phyloP scores from a whole-genome alignment of 164 flowering plant species.

The Litsea cubeba region DNA sequence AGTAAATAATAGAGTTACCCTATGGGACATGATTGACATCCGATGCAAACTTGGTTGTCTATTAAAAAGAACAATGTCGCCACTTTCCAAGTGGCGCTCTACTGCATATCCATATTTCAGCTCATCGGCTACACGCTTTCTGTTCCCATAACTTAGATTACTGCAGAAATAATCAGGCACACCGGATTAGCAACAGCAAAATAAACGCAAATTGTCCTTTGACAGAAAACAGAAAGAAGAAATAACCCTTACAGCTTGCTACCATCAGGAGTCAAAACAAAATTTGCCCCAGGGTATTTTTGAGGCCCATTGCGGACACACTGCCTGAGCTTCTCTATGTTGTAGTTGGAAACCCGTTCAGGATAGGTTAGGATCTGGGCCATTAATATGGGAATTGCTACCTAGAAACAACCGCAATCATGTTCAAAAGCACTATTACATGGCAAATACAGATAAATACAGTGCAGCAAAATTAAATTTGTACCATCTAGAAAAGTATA shows the following conservation, averaged over 20 bases:
- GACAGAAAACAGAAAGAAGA: neutral
- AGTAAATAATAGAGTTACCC: conserved; percentile 38
- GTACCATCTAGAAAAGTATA: conserved; percentile 9
- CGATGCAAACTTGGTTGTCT: conserved; percentile 97
- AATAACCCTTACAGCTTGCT: conserved; percentile 33
- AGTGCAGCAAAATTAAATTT: neutral
- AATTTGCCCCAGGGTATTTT: conserved; percentile 90
- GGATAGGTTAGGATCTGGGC: conserved; percentile 80
- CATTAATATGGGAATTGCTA: conserved; percentile 81
- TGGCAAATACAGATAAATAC: conserved; percentile 1
- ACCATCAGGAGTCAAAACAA: conserved; percentile 56
- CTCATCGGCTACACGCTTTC: conserved; percentile 66
- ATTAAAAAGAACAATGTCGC: conserved; percentile 88
- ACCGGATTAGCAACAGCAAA: neutral
- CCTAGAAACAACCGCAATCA: conserved; percentile 34
- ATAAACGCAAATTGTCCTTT: neutral
- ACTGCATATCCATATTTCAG: conserved; percentile 70
- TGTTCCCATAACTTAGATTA: conserved; percentile 32
- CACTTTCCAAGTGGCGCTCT: conserved; percentile 92
- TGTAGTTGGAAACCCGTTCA: conserved; percentile 79
- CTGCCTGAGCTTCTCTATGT: conserved; percentile 85
- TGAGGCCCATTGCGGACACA: conserved; percentile 77
- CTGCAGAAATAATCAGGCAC: conserved; percentile 36
- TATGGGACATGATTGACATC: conserved; percentile 98
- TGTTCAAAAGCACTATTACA: conserved; percentile 11